phyloP scores from a whole-genome alignment of 441 rosid genomes.

The Hypseocharis bilobata region DNA sequence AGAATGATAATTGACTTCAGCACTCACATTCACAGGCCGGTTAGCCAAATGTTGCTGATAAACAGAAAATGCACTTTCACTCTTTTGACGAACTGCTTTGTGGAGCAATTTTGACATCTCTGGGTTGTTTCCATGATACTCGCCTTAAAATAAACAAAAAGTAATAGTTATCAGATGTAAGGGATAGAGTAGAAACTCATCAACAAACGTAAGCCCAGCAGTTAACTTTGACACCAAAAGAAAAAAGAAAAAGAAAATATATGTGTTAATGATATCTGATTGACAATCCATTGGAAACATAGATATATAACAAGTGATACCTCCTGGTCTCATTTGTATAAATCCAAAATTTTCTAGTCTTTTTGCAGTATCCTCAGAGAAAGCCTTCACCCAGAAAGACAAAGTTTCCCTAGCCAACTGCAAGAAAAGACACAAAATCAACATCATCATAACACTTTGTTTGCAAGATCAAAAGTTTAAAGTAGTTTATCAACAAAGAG shows the following conservation, averaged over 20 bases:
- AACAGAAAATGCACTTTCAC: conserved; percentile 77
- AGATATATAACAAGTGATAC: conserved; percentile 32
- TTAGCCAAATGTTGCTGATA: conserved; percentile 96
- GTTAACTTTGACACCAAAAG: neutral
- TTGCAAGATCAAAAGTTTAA: neutral
- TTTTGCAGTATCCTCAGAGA: conserved; percentile 96
- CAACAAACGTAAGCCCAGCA: neutral
- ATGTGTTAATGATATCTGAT: neutral
- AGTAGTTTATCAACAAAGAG: neutral
- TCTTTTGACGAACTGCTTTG: conserved; percentile 97
- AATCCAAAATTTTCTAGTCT: conserved; percentile 91
- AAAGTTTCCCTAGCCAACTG: conserved; percentile 92
- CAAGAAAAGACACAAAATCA: conserved; percentile 10
- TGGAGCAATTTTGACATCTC: conserved; percentile 97
- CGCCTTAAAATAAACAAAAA: conserved; percentile 42
- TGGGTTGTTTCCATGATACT: conserved; percentile 97
- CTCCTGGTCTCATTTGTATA: conserved; percentile 93
- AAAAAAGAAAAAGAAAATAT: neutral
- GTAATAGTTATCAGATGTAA: neutral
- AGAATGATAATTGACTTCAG: neutral
- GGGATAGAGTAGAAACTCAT: neutral
- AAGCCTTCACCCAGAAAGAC: conserved; percentile 99
- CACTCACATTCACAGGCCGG: conserved; percentile 84
- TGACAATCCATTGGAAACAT: neutral
- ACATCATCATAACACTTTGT: neutral